Evolutionary conservation across 768 basidiomycete species (phyloP), one percentile per base, ranked within the genome.

Genomic region (Trametes sanguinea): DNA sequence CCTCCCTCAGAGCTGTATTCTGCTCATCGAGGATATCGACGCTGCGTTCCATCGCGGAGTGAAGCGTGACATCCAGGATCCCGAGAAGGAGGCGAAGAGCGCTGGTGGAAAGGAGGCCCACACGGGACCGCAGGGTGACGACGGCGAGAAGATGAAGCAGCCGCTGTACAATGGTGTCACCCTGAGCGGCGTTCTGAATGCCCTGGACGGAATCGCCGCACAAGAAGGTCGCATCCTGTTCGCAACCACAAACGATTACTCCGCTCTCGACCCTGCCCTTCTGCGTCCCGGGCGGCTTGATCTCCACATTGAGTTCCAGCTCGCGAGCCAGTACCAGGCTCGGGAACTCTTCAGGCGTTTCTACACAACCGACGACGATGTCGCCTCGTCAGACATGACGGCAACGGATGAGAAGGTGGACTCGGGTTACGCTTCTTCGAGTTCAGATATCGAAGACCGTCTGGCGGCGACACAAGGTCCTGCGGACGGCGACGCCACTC

Each of bases 11-110:
- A 79, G 80, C 65, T 90, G 87, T 67, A 87, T 93, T 57, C 84
- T 86, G 4, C 78, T 94, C 39, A 90, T 94, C 84, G 90, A 93
- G 71, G 92, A 93, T 70, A 87, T 93, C 57, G 92, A 94, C 65
- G 89, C 86, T 2, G 90, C 89, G 2, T 89, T 92, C 74, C 75
- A 76, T 35, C 78, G 76, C 46, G 74, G 76, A 22, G 65, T 81
- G 52, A 57, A 57, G 44, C 63, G 59, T 59, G 42, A 64, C 54
- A 47, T 61, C 50, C 14, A 27, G 22, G 57, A 63, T 33, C 62
- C 62, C 40, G 62, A 63, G 42, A 35, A 59, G 40, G 16, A 51
- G 44, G 33, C 55, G 39, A n/a, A 35, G 13, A 17, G 27, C 30
- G n/a, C 76, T 53, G 44, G 77, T 78, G 42, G 75, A 78, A n/a